These are phyloP conservation scores for Aspergillus saccharolyticus DNA, from an alignment of 495 filamentous ascomycete genomes.

Conservation along the genomic window DNA sequence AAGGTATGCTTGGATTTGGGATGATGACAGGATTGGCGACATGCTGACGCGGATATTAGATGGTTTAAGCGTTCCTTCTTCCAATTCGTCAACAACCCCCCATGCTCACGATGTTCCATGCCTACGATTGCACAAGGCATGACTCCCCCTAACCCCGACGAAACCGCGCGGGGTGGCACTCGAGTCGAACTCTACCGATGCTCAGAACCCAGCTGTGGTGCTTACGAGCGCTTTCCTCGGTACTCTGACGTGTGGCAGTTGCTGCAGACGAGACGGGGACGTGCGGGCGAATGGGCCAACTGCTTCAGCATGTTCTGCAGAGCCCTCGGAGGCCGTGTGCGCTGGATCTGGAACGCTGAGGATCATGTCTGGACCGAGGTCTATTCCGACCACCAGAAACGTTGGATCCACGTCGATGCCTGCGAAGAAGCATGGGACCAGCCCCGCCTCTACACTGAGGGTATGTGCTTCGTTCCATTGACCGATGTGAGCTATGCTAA, in stretches of 20 bases:
- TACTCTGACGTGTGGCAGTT: conserved; percentile 96
- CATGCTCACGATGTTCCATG: conserved; percentile 71
- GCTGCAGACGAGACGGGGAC: conserved; percentile 75
- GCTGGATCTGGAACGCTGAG: conserved; percentile 98
- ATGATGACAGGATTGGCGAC: neutral
- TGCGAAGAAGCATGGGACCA: conserved; percentile 97
- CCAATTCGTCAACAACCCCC: conserved; percentile 92
- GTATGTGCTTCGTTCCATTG: conserved; percentile 33
- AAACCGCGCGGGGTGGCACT: conserved; percentile 78
- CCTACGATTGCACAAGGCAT: conserved; percentile 80
- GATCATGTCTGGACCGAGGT: conserved; percentile 98
- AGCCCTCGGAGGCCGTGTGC: conserved; percentile 81
- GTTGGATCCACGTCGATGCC: conserved; percentile 95
- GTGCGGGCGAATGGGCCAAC: conserved; percentile 95
- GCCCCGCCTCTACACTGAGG: conserved; percentile 86
- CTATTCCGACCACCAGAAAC: conserved; percentile 86
- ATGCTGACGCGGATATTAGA: conserved; percentile 43
- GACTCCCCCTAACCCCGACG: conserved; percentile 80
- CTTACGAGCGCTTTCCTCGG: conserved; percentile 84
- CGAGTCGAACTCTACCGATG: conserved; percentile 89
- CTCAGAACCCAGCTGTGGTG: conserved; percentile 60
- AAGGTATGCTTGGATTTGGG: conserved; percentile 43
- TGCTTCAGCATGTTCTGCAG: conserved; percentile 98
- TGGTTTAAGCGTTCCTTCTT: conserved; percentile 98
- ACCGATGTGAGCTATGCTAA: neutral